phyloP scores from a whole-genome alignment of 352 stramenopile genomes.

The Pythium apleroticum region DNA sequence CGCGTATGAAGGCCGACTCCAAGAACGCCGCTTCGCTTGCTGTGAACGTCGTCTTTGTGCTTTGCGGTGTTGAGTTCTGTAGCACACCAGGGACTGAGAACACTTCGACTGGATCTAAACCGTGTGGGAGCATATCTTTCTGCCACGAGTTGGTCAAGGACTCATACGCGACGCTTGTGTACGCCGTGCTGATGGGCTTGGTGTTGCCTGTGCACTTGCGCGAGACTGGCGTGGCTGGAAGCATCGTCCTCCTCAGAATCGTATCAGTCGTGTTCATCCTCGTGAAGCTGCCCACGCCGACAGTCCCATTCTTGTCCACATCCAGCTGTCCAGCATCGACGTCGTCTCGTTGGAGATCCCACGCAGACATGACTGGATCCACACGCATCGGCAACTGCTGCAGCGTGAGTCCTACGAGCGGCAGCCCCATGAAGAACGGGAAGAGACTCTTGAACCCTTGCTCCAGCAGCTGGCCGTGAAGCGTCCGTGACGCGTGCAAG shows the following conservation, averaged over 20 bases:
- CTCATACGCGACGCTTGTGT: not conserved
- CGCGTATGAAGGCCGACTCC: not conserved
- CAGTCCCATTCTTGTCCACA: not conserved
- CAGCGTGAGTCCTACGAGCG: not conserved
- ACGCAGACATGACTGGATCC: constrained; percentile 1
- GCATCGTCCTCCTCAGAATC: constrained; percentile 7
- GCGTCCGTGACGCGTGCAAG: not conserved
- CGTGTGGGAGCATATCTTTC: not conserved
- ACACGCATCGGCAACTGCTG: not conserved
- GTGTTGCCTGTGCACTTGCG: not conserved
- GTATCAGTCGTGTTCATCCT: constrained; percentile 4
- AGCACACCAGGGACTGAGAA: not conserved
- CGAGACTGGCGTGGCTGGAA: not conserved
- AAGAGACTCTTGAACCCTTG: not conserved
- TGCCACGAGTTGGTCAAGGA: not conserved
- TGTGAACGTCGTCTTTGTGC: not conserved
- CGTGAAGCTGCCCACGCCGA: not conserved
- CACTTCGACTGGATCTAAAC: not conserved
- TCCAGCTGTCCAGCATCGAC: not conserved
- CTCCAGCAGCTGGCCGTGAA: not conserved
- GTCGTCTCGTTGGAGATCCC: not conserved
- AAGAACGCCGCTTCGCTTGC: not conserved
- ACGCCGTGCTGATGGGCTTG: not conserved
- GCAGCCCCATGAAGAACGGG: not conserved
- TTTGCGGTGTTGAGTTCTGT: not conserved